Evolutionary conservation across 768 basidiomycete genomes (phyloP).

Genomic region (Lactifluus volemus): DNA sequence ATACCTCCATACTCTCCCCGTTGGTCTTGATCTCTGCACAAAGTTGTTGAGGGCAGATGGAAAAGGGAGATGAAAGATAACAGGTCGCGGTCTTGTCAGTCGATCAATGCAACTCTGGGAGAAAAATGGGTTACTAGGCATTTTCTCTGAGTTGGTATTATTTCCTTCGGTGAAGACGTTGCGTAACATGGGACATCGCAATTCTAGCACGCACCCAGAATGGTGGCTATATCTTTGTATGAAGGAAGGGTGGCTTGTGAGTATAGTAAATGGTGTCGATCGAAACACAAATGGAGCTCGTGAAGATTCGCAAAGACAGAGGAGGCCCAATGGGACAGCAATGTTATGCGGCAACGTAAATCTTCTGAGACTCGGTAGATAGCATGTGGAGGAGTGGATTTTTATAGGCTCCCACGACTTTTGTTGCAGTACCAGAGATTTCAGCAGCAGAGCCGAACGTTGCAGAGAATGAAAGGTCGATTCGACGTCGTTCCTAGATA

Average conservation of each 20-base stretch:
- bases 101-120: neutral
- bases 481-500: neutral
- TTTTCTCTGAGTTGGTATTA: neutral
- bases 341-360: neutral
- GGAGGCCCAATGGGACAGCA: neutral
- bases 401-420: neutral
- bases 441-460: neutral
- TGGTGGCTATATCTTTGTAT: neutral
- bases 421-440: neutral
- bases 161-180: neutral
- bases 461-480: neutral
- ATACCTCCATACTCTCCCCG: neutral
- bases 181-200: neutral
- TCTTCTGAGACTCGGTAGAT: conserved; percentile 2
- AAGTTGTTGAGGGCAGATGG: neutral
- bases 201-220: neutral
- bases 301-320: neutral
- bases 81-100: neutral
- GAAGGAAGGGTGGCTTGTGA: neutral
- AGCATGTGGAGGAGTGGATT: neutral
- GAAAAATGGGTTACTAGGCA: neutral
- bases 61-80: neutral
- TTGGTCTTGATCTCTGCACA: neutral
- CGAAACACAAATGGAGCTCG: neutral
- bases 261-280: neutral